A percentile compares a stretch with the other conserved stretches of the same genome.
Conservation (phyloP, 495 filamentous ascomycete species). For the Immersiella caudata region DNA sequence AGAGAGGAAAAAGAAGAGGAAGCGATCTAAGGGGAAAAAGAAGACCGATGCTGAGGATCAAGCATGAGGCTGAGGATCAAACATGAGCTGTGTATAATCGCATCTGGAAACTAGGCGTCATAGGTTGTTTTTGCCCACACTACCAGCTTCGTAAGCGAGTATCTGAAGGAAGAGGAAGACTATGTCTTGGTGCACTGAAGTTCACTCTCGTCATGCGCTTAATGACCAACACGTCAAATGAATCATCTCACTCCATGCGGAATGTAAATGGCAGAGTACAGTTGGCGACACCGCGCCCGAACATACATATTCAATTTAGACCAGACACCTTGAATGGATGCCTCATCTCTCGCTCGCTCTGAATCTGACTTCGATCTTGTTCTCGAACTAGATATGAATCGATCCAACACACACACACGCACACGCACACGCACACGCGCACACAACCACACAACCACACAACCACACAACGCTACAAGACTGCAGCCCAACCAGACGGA, state of each 20-base stretch:
- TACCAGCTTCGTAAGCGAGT: no score
- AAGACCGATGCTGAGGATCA: slow-evolving; percentile 30
- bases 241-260: no score
- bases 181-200: no score
- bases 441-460: background rate
- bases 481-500: background rate
- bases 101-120: background rate
- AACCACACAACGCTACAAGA: slow-evolving; percentile 1
- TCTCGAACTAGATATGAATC: background rate
- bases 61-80: slow-evolving; percentile 7
- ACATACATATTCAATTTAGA: background rate
- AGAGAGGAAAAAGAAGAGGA: slow-evolving; percentile 55
- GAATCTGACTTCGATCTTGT: background rate
- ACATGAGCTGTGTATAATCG: background rate
- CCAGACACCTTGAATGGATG: background rate
- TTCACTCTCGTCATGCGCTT: no score
- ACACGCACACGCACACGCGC: slow-evolving; percentile 3
- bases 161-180: no score
- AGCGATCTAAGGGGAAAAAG: slow-evolving; percentile 47
- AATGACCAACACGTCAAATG: no score
- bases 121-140: no score
- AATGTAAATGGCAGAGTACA: no score
- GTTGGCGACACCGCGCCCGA: no score
- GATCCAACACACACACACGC: background rate
- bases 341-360: background rate